Percentiles rank a stretch among this genome's conserved stretches.
These are phyloP conservation scores for Thalassiosira profunda DNA, from an alignment of 108 stramenopile genomes.

Conservation along the genomic window DNA sequence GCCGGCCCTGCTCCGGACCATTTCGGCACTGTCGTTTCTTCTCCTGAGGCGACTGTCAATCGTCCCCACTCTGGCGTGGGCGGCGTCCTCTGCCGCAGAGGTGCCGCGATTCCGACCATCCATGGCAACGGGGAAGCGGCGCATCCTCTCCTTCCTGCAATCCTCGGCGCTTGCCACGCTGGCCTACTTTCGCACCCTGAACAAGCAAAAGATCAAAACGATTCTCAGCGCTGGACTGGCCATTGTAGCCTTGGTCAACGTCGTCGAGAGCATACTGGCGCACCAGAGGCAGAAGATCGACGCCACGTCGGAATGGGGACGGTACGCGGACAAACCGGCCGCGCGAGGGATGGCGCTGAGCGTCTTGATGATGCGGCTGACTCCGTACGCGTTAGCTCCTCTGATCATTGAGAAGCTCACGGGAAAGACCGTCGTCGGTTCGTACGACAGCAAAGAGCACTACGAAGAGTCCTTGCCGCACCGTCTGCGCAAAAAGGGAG, in stretches of 20 bases:
- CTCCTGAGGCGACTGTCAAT: too few species aligned
- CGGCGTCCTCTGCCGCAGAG: background rate
- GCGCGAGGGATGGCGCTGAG: conserved; percentile 69
- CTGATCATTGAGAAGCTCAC: conserved; percentile 25
- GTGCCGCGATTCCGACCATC: background rate
- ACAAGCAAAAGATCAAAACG: background rate
- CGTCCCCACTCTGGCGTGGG: background rate
- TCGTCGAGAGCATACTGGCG: conserved; percentile 23
- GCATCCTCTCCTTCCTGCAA: background rate
- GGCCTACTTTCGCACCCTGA: background rate
- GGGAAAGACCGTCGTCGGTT: conserved; percentile 14
- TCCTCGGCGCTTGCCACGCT: background rate
- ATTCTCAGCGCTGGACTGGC: background rate
- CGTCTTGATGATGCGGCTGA: conserved; percentile 31
- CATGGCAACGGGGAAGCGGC: conserved; percentile 3
- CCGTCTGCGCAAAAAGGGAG: conserved; percentile 37
- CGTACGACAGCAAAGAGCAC: conserved; percentile 2
- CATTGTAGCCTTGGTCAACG: conserved; percentile 1
- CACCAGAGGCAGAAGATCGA: conserved; percentile 55
- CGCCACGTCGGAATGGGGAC: conserved; percentile 86
- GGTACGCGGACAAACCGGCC: conserved; percentile 75
- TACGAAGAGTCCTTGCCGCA: conserved; percentile 30
- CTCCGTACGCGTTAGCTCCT: conserved; percentile 24
- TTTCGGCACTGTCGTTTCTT: too few species aligned
- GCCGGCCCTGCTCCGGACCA: too few species aligned